Evolutionary conservation across 2,329 filamentous ascomycete species (phyloP), one percentile per base, ranked within the genome.

Genomic region (Ascochyta fabae): DNA sequence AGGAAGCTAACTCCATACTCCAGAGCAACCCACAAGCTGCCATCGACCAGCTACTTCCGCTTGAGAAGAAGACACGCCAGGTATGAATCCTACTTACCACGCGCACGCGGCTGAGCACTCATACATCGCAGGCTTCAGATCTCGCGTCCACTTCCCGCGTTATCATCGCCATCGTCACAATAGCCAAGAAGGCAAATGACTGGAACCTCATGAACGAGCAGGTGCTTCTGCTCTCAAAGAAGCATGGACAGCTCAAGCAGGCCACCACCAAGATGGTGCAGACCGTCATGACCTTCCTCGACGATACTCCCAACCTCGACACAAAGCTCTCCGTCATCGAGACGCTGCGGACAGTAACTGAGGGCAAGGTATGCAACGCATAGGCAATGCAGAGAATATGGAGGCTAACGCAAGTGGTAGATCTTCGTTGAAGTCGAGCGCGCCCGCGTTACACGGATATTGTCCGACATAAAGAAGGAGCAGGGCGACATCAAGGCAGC

Each of bases 351-450:
- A 98, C 94, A 38, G 94, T 99, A 44, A 99, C 95, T 8, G 95
- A 99, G 79, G 95, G 95, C 79, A 99, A 99, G 84, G 86, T 88
- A 70, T 35, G 80, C 59, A 34, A 36, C 39, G 19, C 16, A 15
- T 44, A 41, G 16, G 15, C 36, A 29, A n/a, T 23, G 2, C 10
- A 27, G 7, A n/a, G n/a, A 9, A 10, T 36, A 33, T 19, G 4
- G 13, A 19, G 47, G 42, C 68, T 76, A 39, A 75, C 50, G 53
- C n/a, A 12, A 15, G 16, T 15, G 27, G 19, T 56, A 88, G 89
- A 99, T 99, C 76, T 99, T 99, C 71, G 94, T 99, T 69, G 95
- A 99, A 82, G 95, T 99, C 48, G 95, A 99, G 83, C 88, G 95
- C 66, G 95, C 95, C 62, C 90, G 95, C 66, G 89, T 99, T 57